Base-by-base conservation (phyloP, 257 asterid genomes). In the Thymus mandschuricus region DNA sequence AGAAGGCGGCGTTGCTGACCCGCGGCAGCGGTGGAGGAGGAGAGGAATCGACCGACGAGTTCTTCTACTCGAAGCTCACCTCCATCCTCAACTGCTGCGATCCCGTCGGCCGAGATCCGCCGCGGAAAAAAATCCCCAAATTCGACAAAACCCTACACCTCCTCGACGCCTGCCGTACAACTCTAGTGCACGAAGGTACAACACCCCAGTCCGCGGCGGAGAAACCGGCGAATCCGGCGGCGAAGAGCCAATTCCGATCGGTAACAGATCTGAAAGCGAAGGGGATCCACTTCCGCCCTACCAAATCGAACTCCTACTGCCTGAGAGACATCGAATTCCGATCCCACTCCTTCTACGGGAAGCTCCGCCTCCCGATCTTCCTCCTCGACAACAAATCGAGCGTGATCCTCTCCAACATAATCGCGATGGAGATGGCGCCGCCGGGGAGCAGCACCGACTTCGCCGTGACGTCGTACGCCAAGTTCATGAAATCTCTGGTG, bases 351-450 rank as follows among this genome's bases (percentile, higher is more conserved):
- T 72, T 62, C 1, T 48, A 29, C 35, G 80, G 80, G 8, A 27
- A 7, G 52, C 80, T 76, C 10, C 61, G 41, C 1, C 76, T 80
- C 1, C 81, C 76, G 0, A 46, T 64, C 12, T 0, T 64, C 0
- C 1, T 7, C 3, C 10, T 45, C 38, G 71, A 27, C 29, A 10
- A n/a, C 38, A 10, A 38, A 5, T 27, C 74, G 45, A 60, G 28
- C 11, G 51, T 52, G 5, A 13, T 70, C 34, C 57, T 79, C 62
- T 57, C 75, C 27, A 81, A 81, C 78, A 68, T 79, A 59, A 79
- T 84, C 27, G 83, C 84, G 2, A 73, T 73, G 5, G 88, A 84
- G 33, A 58, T 77, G 68, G 69, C 76, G 33, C 21, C 21, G 21
- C 27, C 81, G 3, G 68, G 66, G 4, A 71, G 48, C 13, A 8